These are phyloP conservation scores for Penicillium sp. DNA, from an alignment of 2,329 filamentous ascomycete genomes.

Conservation along the genomic window DNA sequence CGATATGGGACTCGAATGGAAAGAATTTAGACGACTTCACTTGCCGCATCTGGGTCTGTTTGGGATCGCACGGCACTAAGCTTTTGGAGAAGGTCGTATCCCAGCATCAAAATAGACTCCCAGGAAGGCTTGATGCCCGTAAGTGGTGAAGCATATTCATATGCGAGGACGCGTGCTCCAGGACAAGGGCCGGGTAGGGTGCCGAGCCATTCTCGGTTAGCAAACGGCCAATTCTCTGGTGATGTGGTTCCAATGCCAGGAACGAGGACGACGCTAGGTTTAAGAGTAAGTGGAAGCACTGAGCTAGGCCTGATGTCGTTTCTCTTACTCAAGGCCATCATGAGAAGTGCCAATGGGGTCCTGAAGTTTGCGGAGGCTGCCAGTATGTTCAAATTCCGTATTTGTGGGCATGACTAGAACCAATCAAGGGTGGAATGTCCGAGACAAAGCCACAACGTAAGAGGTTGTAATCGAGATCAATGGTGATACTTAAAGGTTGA, in stretches of 20 bases:
- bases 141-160: neutral
- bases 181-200: neutral
- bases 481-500: no score
- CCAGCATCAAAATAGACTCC: neutral
- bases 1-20: no score
- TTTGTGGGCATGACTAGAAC: no score
- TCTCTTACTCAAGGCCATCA: neutral
- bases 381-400: no score
- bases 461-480: no score
- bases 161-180: neutral
- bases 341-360: neutral
- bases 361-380: neutral
- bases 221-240: neutral
- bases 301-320: neutral
- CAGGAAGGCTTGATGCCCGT: neutral
- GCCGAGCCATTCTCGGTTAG: neutral
- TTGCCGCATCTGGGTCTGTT: neutral
- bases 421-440: no score
- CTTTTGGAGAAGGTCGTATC: neutral
- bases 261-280: neutral
- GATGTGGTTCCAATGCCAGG: neutral
- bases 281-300: neutral
- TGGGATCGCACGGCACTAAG: neutral
- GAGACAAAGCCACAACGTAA: no score
- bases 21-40: no score